Conservation (phyloP, 306 rosid genomes). For the Arachis hypogaea region DNA sequence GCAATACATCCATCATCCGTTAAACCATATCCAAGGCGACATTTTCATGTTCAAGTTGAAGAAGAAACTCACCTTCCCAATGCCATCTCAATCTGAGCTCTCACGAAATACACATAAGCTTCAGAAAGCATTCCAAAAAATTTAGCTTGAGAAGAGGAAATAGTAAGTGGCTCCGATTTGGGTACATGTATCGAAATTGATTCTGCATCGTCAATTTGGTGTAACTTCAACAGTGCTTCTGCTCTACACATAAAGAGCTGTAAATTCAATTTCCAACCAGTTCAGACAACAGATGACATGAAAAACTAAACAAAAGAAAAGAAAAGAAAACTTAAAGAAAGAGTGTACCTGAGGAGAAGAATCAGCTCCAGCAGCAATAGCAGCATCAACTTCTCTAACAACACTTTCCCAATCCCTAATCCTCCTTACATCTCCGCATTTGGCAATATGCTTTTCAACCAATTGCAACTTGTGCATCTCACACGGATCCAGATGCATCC, state of each 20-base stretch:
- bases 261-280: conserved; percentile 72
- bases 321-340: not conserved
- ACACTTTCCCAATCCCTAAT: conserved; percentile 80
- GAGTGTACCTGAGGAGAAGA: conserved; percentile 72
- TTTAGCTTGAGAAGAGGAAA: conserved; percentile 50
- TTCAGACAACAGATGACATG: conserved; percentile 41
- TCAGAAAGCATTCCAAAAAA: conserved; percentile 83
- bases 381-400: conserved; percentile 71
- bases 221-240: conserved; percentile 88
- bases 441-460: conserved; percentile 74
- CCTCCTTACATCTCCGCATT: conserved; percentile 77
- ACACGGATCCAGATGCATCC: conserved; percentile 54
- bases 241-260: conserved; percentile 98
- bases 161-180: conserved; percentile 47
- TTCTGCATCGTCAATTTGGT: conserved; percentile 84
- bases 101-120: conserved; percentile 69
- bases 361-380: conserved; percentile 74
- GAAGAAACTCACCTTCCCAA: conserved; percentile 83
- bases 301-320: not conserved
- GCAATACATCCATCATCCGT: conserved; percentile 72
- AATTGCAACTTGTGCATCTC: conserved; percentile 75
- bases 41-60: conserved; percentile 32
- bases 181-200: conserved; percentile 51
- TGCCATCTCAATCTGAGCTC: conserved; percentile 86
- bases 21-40: conserved; percentile 36